A percentile compares a stretch with the other conserved stretches of the same genome.
These are phyloP conservation scores for Microsporum audouinii DNA, from an alignment of 2,329 filamentous ascomycete species.

Conservation along the genomic window DNA sequence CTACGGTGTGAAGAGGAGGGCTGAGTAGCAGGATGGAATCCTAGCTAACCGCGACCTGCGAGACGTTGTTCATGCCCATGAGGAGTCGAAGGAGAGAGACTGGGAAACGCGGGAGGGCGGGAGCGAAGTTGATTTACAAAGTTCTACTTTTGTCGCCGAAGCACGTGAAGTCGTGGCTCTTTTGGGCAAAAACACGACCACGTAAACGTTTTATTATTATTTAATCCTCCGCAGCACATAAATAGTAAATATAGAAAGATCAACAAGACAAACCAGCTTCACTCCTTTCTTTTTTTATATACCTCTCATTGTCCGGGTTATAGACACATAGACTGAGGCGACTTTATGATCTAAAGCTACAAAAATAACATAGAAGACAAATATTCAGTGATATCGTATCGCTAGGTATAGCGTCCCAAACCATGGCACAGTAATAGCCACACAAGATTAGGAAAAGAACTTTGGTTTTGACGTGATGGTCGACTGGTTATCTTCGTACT, in stretches of 20 bases:
- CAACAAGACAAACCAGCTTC: neutral
- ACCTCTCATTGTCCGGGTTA: neutral
- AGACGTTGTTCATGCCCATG: neutral
- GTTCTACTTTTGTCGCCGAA: neutral
- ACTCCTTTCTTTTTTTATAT: neutral
- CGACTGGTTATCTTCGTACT: slow-evolving; percentile 34
- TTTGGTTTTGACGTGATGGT: slow-evolving; percentile 18
- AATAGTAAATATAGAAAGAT: neutral
- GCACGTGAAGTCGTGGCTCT: slow-evolving; percentile 1
- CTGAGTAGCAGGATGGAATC: neutral
- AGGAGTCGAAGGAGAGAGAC: neutral
- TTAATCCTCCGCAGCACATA: neutral
- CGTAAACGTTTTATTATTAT: neutral
- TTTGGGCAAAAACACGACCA: neutral
- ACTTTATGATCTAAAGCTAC: neutral
- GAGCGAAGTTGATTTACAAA: neutral
- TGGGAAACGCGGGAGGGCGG: neutral
- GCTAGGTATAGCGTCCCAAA: neutral
- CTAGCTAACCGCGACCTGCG: neutral
- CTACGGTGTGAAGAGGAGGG: too few species aligned
- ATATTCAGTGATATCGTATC: neutral
- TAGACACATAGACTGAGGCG: neutral
- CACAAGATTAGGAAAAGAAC: slow-evolving; percentile 25
- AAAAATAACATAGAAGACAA: neutral
- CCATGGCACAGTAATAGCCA: too few species aligned